Evolutionary conservation across 768 basidiomycete species (phyloP), one percentile per base, ranked within the genome.

Genomic region (Tricholoma bakamatsutake): DNA sequence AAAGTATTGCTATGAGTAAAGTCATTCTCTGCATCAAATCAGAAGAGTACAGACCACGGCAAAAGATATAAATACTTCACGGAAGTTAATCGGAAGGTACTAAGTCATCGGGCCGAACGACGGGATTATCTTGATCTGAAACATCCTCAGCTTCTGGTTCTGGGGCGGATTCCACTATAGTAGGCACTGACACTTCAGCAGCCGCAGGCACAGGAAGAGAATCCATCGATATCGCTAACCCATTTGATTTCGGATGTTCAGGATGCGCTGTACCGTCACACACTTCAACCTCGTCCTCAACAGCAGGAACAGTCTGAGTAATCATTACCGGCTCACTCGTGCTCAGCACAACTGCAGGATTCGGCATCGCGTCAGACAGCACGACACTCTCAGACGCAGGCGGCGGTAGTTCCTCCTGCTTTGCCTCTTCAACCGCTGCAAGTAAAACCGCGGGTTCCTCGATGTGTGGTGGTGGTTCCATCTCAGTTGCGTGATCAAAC

Each of bases 381-480:
- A 57, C 30, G n/a, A 53, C 56, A 13, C 48, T 49, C 50, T 57
- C 56, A 40, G 50, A 34, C 8, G 56, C 35, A 34, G 53, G 42
- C 5, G 53, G 42, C 5, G 53, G 43, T 27, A 54, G 13, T 33
- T 42, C 42, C 24, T 43, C 17, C 8, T 21, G 9, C 7, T 42
- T 34, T 46, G 53, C 53, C 12, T 52, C 50, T 24, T 49, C 54
- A 24, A 40, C 35, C 13, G 50, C 15, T 13, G 27, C 10, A 15
- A 13, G 21, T 27, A 46, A 13, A 17, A 24, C 40, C 4, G 17
- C 7, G 9, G 49, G 10, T 27, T 51, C 42, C 40, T 56, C 45
- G 1, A 10, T 24, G 8, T 7, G n/a, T 13, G 33, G 34, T 18
- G 33, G 28, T 24, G 11, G 27, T 17, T 50, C 49, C 18, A 12